Base-by-base conservation (phyloP, 2,329 filamentous ascomycete species). In the Ascochyta lentis region DNA sequence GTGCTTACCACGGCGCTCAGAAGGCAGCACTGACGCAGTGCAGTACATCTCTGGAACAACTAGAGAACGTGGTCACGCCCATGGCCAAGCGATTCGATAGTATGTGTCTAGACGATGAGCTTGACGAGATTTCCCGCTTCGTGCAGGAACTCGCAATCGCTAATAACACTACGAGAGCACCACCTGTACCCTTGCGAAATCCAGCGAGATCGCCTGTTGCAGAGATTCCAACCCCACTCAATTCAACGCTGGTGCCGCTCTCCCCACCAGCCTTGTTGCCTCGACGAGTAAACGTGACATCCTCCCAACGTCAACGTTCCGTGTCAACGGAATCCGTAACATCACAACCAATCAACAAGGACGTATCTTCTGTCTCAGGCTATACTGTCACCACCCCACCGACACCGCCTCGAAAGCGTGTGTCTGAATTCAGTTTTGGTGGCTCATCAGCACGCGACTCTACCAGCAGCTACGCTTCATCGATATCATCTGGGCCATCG, bases 391-490 rank as follows among this genome's bases (percentile, higher is more conserved):
- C 37, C 3, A 27, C 1, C 38, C 34, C 47, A 4, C 53, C 59
- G 16, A 47, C 42, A 29, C 35, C 58, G 24, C 53, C 63, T 6
- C 56, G 51, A 8, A 69, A 68, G 49, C 60, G 66, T 15, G 58
- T 66, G 2, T 69, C 69, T 29, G 68, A 65, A 19, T 65, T 71
- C 35, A 73, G 67, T 48, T 62, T 68, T 15, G 64, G 47, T 91
- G 80, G n/a, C 87, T 92, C 90, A 88, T 92, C 79, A 92, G 90
- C 76, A 93, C 93, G 65, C 92, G 92, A 77, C 94, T 96, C 67
- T 1, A 60, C 55, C 90, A 89, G 24, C 87, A 87, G 76, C 94
- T 92, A 70, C 95, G 94, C 76, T 94, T 92, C 76, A 90, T 95
- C 48, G 95, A 85, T 74, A 95, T 91, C 55, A 6, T 56, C 60